Evolutionary conservation across 2,329 filamentous ascomycete species (phyloP).

Genomic region (Penicillium crustosum): DNA sequence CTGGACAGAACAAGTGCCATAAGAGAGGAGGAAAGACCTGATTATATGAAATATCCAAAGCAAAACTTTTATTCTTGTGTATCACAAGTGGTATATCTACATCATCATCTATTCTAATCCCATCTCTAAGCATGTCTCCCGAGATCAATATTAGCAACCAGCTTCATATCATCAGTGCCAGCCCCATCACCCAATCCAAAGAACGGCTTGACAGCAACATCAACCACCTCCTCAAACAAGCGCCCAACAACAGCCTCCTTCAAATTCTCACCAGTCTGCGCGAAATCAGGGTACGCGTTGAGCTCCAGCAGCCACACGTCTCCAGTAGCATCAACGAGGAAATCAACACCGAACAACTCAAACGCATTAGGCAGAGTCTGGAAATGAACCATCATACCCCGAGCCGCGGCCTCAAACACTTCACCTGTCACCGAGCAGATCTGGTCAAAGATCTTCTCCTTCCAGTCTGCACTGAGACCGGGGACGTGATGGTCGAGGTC

Average conservation of each 20-base stretch:
- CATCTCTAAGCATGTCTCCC: conserved; percentile 33
- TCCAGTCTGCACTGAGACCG: conserved; percentile 45
- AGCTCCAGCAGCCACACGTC: conserved; percentile 79
- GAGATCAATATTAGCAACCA: conserved; percentile 45
- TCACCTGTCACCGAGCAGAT: conserved; percentile 73
- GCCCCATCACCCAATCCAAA: conserved; percentile 50
- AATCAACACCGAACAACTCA: conserved; percentile 90
- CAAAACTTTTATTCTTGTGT: conserved; percentile 9
- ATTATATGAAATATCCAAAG: not conserved
- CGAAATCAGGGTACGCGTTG: conserved; percentile 95
- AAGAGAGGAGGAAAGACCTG: not conserved
- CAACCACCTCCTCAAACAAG: conserved; percentile 73
- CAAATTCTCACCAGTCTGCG: conserved; percentile 78
- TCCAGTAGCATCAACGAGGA: conserved; percentile 69
- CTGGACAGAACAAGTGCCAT: not conserved
- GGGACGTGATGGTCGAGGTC: conserved; percentile 52
- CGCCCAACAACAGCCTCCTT: conserved; percentile 66
- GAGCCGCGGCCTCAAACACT: conserved; percentile 80
- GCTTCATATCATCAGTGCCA: conserved; percentile 34
- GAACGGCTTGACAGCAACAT: conserved; percentile 66
- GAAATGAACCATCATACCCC: conserved; percentile 85
- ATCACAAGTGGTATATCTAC: conserved; percentile 8
- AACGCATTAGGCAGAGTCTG: conserved; percentile 85
- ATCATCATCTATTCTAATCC: conserved; percentile 1
- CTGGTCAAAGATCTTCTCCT: conserved; percentile 66